Conservation (phyloP, 202 grass and related monocot genomes). For the Carex arenaria region DNA sequence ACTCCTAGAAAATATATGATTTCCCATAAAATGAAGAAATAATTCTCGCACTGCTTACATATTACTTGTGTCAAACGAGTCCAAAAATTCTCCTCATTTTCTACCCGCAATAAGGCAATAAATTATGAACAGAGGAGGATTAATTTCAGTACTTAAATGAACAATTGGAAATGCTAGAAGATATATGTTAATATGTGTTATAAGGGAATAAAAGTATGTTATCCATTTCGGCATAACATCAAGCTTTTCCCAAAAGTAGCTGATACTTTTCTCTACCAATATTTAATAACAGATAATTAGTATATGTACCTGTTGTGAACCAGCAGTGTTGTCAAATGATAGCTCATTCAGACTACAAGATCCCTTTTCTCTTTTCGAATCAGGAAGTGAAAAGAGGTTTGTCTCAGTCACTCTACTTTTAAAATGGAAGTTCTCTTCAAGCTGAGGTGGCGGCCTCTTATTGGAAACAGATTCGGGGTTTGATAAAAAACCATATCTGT, state of each 20-base stretch:
- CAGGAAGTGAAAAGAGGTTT: slow-evolving; percentile 22
- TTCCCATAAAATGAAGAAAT: not conserved
- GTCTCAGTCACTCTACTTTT: slow-evolving; percentile 3
- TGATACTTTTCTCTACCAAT: not conserved
- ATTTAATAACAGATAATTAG: slow-evolving; percentile 3
- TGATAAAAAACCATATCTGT: slow-evolving; percentile 89
- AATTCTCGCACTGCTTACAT: not conserved
- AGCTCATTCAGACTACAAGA: slow-evolving; percentile 23
- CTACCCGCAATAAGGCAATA: not conserved
- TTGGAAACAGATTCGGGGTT: slow-evolving; percentile 33
- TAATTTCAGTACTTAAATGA: not conserved
- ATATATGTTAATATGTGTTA: not conserved
- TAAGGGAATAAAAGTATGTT: not conserved
- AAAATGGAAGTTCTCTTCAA: slow-evolving; percentile 23
- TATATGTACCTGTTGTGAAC: slow-evolving; percentile 20
- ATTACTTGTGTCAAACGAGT: not conserved
- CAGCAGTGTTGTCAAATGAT: slow-evolving; percentile 32
- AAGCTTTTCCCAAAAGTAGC: not conserved
- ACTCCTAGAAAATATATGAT: not conserved
- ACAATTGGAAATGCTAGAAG: not conserved
- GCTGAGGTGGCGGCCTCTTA: slow-evolving; percentile 12
- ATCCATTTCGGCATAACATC: not conserved
- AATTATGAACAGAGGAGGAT: not conserved
- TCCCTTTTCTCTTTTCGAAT: slow-evolving; percentile 33
- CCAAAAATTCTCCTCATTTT: not conserved